Conservation (phyloP, 306 rosid genomes). For the Begonia fuchsioides region DNA sequence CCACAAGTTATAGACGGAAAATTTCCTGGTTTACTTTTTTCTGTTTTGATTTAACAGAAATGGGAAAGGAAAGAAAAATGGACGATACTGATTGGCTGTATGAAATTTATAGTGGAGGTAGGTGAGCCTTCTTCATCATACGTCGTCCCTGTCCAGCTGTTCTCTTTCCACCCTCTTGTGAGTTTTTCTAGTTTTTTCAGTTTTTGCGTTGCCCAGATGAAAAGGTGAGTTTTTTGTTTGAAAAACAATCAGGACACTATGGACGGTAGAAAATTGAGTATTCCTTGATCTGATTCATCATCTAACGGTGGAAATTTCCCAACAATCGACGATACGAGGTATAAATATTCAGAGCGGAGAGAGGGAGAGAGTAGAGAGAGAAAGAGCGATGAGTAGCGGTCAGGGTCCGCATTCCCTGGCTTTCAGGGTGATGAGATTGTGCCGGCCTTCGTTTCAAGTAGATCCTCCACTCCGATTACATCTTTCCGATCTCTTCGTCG, state of each 20-base stretch:
- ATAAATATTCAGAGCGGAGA: not conserved
- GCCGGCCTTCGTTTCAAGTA: constrained; percentile 73
- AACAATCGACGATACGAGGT: too few species aligned
- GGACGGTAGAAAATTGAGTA: not conserved
- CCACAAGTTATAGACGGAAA: not conserved
- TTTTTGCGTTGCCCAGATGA: too few species aligned
- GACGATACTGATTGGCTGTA: not conserved
- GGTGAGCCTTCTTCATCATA: not conserved
- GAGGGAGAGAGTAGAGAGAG: not conserved
- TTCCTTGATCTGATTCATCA: not conserved
- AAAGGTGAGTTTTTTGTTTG: too few species aligned
- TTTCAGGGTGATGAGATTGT: constrained; percentile 83
- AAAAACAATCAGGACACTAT: too few species aligned
- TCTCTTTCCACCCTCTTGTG: too few species aligned
- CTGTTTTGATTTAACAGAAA: too few species aligned
- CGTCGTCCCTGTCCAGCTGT: too few species aligned
- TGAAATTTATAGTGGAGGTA: not conserved
- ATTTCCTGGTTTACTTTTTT: not conserved
- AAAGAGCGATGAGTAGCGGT: constrained; percentile 18
- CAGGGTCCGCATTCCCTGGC: constrained; percentile 67
- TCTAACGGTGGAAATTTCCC: too few species aligned
- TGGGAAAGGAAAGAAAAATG: too few species aligned
- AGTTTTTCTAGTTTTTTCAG: too few species aligned
- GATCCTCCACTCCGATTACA: constrained; percentile 81
- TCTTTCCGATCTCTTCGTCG: constrained; percentile 70